Evolutionary conservation across 2,329 filamentous ascomycete species (phyloP), one percentile per base, ranked within the genome.

Genomic region (Botryotinia narcissicola): DNA sequence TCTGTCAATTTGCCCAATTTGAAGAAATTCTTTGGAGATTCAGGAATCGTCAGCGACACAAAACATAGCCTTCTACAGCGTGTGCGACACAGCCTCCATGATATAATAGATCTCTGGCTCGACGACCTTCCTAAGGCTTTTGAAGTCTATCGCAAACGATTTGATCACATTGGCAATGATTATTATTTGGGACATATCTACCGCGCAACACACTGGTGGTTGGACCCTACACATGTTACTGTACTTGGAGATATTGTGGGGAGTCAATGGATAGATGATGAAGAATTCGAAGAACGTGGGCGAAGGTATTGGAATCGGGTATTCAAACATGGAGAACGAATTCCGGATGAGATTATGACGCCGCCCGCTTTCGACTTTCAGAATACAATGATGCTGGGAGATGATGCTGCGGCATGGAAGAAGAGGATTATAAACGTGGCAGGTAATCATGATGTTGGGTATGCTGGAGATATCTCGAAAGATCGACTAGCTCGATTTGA

Each of bases 391-490:
- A 75, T 76, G 67, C 75, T 83, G 9, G 82, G 82, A 46, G 81
- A 82, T 64, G 85, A 88, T 73, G 82, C 83, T 10, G 82, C 84
- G 9, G 82, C 83, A 3, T 98, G 96, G 96, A 83, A 86, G n/a
- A 87, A 85, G 59, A 88, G 92, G 72, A 86, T 98, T 76, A 94
- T 99, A 81, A 97, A 97, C 78, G 89, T 98, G 40, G 94, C 91
- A 0, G 96, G 96, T 1, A 99, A 99, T 80, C 96, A 99, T 81
- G 96, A 99, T 82, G 91, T 99, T 79, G 96, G 96, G 48, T 99
- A 99, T 81, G 94, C 95, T 0, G 96, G 96, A 4, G 96, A 99
- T 82, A 87, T 98, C 75, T 94, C 92, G 59, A 84, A 87, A n/a
- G 86, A 89, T 75, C 89, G 94, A 5, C 86, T 98, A 72, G 85